Evolutionary conservation across 768 basidiomycete species (phyloP).

Genomic region (Mrakia gelida): DNA sequence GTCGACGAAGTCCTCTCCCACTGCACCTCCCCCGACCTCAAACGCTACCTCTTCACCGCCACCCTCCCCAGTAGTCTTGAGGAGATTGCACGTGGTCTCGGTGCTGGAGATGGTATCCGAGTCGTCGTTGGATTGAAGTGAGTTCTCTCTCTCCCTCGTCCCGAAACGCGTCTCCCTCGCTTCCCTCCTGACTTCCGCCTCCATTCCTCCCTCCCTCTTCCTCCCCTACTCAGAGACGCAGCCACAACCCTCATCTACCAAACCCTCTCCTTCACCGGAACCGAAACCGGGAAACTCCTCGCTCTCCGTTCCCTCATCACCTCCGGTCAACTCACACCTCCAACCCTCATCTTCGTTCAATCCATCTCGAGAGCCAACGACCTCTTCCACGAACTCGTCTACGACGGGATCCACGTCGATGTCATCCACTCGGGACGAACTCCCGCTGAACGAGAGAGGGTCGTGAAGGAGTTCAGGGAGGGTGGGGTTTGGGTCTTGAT

Average conservation of each 20-base stretch:
- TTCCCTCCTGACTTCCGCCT: not conserved
- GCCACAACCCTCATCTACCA: slow-evolving; percentile 88
- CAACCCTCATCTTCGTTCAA: slow-evolving; percentile 88
- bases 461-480: slow-evolving; percentile 73
- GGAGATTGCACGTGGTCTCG: slow-evolving; percentile 76
- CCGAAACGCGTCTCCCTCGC: not conserved
- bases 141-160: slow-evolving; percentile 45
- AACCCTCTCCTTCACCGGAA: slow-evolving; percentile 82
- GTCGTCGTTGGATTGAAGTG: slow-evolving; percentile 96
- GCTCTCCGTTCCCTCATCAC: slow-evolving; percentile 75
- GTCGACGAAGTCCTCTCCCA: slow-evolving; percentile 78
- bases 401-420: slow-evolving; percentile 72
- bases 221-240: slow-evolving; percentile 63
- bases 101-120: slow-evolving; percentile 71
- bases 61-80: slow-evolving; percentile 87
- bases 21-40: slow-evolving; percentile 63
- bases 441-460: slow-evolving; percentile 79
- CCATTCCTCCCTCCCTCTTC: not conserved
- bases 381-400: slow-evolving; percentile 77
- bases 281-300: slow-evolving; percentile 89
- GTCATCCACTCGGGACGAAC: slow-evolving; percentile 87
- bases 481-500: slow-evolving; percentile 94
- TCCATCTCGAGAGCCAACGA: slow-evolving; percentile 56
- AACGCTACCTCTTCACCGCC: slow-evolving; percentile 90
- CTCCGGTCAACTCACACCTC: slow-evolving; percentile 69